phyloP scores from a whole-genome alignment of 768 basidiomycete genomes.

The Pisolithus tinctorius region DNA sequence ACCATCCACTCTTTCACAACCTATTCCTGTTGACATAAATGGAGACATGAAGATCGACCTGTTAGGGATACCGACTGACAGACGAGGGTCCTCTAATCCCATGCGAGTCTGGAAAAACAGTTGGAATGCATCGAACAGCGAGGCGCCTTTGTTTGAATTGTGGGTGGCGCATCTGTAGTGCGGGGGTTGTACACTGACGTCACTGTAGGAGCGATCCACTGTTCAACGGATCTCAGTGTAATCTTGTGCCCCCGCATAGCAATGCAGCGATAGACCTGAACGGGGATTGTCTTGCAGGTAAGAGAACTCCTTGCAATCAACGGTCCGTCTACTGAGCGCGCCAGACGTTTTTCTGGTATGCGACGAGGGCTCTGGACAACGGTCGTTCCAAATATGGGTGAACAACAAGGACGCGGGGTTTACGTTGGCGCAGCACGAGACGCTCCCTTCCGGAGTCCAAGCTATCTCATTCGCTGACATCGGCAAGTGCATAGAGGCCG shows the following conservation, averaged over 20 bases:
- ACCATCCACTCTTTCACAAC: constrained; percentile 66
- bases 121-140: constrained; percentile 54
- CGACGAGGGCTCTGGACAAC: constrained; percentile 48
- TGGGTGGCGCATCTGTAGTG: constrained; percentile 28
- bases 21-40: constrained; percentile 79
- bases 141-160: constrained; percentile 60
- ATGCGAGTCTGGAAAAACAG: constrained; percentile 77
- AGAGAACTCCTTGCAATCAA: neutral
- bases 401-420: constrained; percentile 79
- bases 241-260: constrained; percentile 82
- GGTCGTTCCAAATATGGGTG: constrained; percentile 86
- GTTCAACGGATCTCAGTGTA: constrained; percentile 62
- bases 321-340: neutral
- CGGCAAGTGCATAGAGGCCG: constrained; percentile 40
- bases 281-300: constrained; percentile 92
- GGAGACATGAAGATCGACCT: constrained; percentile 90
- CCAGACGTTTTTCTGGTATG: constrained; percentile 89
- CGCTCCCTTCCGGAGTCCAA: constrained; percentile 71
- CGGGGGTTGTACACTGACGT: constrained; percentile 2
- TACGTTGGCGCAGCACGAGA: constrained; percentile 55
- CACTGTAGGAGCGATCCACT: constrained; percentile 46
- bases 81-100: constrained; percentile 23
- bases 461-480: constrained; percentile 87
- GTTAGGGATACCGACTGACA: constrained; percentile 53
- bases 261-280: constrained; percentile 92